phyloP scores from a whole-genome alignment of 495 filamentous ascomycete species.

The Xylaria curta region DNA sequence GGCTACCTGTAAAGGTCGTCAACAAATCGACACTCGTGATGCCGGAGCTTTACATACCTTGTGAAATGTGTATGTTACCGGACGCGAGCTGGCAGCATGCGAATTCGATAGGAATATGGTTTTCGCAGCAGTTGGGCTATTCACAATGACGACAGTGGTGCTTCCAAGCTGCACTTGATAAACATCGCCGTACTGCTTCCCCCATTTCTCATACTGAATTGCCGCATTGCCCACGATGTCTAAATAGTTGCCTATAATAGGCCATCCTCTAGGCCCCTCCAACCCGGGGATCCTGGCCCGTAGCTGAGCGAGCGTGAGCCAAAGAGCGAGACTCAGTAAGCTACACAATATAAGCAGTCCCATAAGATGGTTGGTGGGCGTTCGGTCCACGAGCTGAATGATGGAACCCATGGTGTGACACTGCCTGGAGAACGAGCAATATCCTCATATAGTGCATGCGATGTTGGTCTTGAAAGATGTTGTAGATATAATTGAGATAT shows the following conservation, averaged over 20 bases:
- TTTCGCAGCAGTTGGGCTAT: slow-evolving; percentile 63
- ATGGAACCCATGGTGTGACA: slow-evolving; percentile 30
- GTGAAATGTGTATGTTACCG: slow-evolving; percentile 70
- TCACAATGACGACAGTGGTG: slow-evolving; percentile 65
- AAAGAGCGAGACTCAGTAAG: slow-evolving; percentile 34
- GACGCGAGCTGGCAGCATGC: slow-evolving; percentile 62
- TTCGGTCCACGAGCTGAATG: slow-evolving; percentile 9
- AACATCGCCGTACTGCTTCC: slow-evolving; percentile 62
- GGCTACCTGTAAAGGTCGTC: slow-evolving; percentile 52
- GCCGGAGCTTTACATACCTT: slow-evolving; percentile 50
- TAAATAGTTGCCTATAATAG: slow-evolving; percentile 67
- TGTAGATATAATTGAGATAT: not conserved
- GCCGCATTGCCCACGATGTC: slow-evolving; percentile 66
- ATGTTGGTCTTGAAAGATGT: not conserved
- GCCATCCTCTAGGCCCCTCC: slow-evolving; percentile 61
- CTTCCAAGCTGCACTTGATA: slow-evolving; percentile 72
- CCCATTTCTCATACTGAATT: slow-evolving; percentile 66
- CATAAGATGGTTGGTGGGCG: slow-evolving; percentile 2
- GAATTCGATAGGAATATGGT: slow-evolving; percentile 63
- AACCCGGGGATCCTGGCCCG: slow-evolving; percentile 58
- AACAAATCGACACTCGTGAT: not conserved
- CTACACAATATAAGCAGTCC: slow-evolving; percentile 24
- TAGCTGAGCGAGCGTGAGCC: slow-evolving; percentile 56
- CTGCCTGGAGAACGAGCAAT: not conserved
- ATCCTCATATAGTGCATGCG: not conserved